A percentile compares a stretch with the other conserved stretches of the same genome.
Conservation (phyloP, 441 rosid species). For the Arabidopsis hybrid region DNA sequence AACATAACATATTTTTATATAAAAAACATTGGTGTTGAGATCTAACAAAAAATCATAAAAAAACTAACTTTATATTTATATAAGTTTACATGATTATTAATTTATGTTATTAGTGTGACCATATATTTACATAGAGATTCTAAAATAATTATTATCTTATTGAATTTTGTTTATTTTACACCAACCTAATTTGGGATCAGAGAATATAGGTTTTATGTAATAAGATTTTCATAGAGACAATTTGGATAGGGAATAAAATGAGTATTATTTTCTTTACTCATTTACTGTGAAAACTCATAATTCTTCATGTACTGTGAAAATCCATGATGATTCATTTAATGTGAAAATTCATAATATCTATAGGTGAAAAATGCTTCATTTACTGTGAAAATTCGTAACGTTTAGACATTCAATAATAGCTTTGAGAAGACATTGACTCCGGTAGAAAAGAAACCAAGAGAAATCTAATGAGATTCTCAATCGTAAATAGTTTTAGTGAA, state of each 20-base stretch:
- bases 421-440: conserved; percentile 10
- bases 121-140: too few relatives aligned
- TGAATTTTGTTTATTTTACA: too few relatives aligned
- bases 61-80: too few relatives aligned
- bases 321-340: neutral
- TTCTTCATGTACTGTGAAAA: neutral
- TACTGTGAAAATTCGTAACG: conserved; percentile 9
- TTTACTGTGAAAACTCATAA: neutral
- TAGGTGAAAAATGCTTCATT: conserved; percentile 18
- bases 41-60: too few relatives aligned
- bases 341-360: neutral
- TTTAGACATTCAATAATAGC: conserved; percentile 10
- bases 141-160: too few relatives aligned
- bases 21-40: too few relatives aligned
- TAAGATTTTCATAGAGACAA: neutral
- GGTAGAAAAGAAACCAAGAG: conserved; percentile 3
- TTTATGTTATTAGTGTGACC: too few relatives aligned
- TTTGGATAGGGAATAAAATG: neutral
- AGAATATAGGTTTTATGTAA: too few relatives aligned
- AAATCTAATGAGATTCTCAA: conserved; percentile 13
- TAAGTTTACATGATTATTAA: too few relatives aligned
- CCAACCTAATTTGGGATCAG: too few relatives aligned
- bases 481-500: neutral
- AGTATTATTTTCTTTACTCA: neutral
- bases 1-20: too few relatives aligned